These are phyloP conservation scores for Barbarea vulgaris DNA, from an alignment of 345 rosid genomes.

Conservation along the genomic window DNA sequence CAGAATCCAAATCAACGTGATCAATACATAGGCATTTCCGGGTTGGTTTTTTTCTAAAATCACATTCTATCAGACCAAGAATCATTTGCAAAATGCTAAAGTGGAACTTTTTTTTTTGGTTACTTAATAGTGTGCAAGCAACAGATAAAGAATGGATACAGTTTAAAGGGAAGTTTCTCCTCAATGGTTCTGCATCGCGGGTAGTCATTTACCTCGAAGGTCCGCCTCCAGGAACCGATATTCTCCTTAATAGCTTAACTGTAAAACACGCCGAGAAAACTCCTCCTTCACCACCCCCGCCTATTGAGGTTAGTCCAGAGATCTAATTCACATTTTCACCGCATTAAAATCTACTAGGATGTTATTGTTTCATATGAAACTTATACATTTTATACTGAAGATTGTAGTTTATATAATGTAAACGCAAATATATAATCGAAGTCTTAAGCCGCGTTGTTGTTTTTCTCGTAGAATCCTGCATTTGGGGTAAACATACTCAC, in stretches of 20 bases:
- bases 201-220: conserved; percentile 84
- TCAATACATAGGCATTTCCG: conserved; percentile 71
- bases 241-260: conserved; percentile 66
- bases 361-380: background rate
- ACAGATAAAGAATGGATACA: conserved; percentile 82
- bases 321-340: conserved; percentile 71
- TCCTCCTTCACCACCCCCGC: conserved; percentile 67
- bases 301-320: conserved; percentile 67
- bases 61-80: conserved; percentile 25
- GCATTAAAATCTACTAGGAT: conserved; percentile 31
- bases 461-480: conserved; percentile 60
- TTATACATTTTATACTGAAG: background rate
- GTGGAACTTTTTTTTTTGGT: conserved; percentile 38
- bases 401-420: conserved; percentile 38
- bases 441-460: conserved; percentile 27
- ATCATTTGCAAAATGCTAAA: conserved; percentile 58
- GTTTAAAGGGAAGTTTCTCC: conserved; percentile 79
- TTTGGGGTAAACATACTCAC: conserved; percentile 74
- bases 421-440: conserved; percentile 64
- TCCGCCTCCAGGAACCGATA: conserved; percentile 85
- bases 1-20: conserved; percentile 69
- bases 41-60: conserved; percentile 45
- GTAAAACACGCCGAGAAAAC: conserved; percentile 71
- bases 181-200: conserved; percentile 69
- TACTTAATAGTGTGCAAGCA: conserved; percentile 62